A percentile compares a stretch with the other conserved stretches of the same genome.
Conservation (phyloP, 2,329 filamentous ascomycete genomes). For the Cordyceps javanica region DNA sequence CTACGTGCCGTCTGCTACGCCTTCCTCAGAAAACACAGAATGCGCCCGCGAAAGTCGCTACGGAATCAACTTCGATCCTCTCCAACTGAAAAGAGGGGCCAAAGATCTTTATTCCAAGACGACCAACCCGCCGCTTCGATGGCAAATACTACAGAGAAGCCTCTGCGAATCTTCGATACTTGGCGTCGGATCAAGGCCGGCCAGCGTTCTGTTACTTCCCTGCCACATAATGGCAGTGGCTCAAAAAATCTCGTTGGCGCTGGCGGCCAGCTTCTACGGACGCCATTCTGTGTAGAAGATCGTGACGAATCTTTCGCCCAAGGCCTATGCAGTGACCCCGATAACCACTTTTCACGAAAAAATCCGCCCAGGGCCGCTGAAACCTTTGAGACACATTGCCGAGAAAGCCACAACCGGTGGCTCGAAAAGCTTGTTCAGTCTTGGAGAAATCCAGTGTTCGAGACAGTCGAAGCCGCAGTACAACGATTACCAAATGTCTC, state of each 20-base stretch:
- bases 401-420: slow-evolving; percentile 40
- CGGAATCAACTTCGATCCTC: slow-evolving; percentile 4
- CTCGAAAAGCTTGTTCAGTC: slow-evolving; percentile 51
- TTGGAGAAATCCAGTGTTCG: slow-evolving; percentile 76
- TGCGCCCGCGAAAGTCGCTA: slow-evolving; percentile 45
- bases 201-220: background rate
- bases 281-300: slow-evolving; percentile 37
- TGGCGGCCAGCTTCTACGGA: slow-evolving; percentile 35
- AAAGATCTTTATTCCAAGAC: background rate
- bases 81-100: background rate
- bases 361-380: background rate
- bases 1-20: slow-evolving; percentile 62
- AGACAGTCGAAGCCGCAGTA: slow-evolving; percentile 38
- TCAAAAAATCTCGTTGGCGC: slow-evolving; percentile 29
- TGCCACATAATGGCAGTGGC: slow-evolving; percentile 1
- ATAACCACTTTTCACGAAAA: background rate
- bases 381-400: slow-evolving; percentile 1
- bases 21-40: slow-evolving; percentile 69
- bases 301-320: background rate
- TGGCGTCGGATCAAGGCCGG: slow-evolving; percentile 33
- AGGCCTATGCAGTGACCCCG: background rate
- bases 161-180: slow-evolving; percentile 25
- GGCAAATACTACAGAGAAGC: slow-evolving; percentile 1
- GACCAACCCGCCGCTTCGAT: background rate
- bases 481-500: slow-evolving; percentile 30